phyloP scores from a whole-genome alignment of 1,284 basidiomycete genomes.

The Trichosporon asahii region DNA sequence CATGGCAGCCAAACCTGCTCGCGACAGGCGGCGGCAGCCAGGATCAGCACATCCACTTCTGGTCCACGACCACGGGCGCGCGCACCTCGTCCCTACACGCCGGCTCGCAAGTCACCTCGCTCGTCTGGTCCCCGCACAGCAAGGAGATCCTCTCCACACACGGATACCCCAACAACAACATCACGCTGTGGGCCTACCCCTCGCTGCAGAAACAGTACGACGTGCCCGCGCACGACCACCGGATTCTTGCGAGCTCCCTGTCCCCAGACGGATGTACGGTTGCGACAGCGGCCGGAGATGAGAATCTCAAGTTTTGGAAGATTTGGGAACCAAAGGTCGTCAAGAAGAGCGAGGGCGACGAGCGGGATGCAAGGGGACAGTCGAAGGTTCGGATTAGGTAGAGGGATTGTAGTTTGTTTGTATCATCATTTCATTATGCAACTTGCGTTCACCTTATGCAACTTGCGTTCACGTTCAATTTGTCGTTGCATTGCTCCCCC shows the following conservation, averaged over 20 bases:
- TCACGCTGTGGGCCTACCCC: constrained; percentile 55
- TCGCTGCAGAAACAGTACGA: constrained; percentile 74
- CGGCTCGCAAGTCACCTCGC: constrained; percentile 84
- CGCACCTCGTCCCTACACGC: constrained; percentile 78
- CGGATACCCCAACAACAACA: constrained; percentile 72
- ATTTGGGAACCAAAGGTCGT: constrained; percentile 48
- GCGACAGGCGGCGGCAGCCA: constrained; percentile 93
- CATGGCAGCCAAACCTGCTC: constrained; percentile 88
- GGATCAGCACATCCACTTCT: constrained; percentile 89
- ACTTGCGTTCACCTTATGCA: not conserved
- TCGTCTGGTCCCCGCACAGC: constrained; percentile 82
- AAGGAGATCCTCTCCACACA: constrained; percentile 92
- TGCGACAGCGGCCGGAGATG: constrained; percentile 84
- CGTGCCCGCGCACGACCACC: constrained; percentile 86
- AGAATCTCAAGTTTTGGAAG: constrained; percentile 72
- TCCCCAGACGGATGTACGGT: constrained; percentile 84
- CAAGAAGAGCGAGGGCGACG: constrained; percentile 37
- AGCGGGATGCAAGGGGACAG: constrained; percentile 23
- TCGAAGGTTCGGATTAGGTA: constrained; percentile 24
- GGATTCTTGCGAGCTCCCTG: constrained; percentile 79
- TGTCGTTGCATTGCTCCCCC: too few relatives aligned
- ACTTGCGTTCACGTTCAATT: too few relatives aligned
- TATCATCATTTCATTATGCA: not conserved
- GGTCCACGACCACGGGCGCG: constrained; percentile 86
- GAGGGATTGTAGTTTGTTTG: not conserved